A percentile compares a stretch with the other conserved stretches of the same genome.
Evolutionary conservation across 176 grass and related monocot species (phyloP).

Genomic region (Dactylis glomerata): DNA sequence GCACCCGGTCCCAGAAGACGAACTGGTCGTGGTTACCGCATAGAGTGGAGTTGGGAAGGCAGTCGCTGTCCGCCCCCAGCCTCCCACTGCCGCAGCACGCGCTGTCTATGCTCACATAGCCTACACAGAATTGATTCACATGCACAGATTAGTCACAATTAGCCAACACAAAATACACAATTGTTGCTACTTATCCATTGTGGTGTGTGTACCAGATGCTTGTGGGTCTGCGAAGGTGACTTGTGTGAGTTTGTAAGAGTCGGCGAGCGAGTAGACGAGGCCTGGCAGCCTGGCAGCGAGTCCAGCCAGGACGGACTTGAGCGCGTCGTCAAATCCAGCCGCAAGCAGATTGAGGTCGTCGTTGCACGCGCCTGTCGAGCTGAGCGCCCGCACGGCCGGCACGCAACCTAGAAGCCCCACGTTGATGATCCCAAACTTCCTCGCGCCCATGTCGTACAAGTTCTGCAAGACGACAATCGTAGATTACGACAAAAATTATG

Average conservation of each 20-base stretch:
- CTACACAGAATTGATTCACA: not conserved
- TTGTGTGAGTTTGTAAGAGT: not conserved
- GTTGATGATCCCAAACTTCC: conserved; percentile 47
- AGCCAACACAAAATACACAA: not conserved
- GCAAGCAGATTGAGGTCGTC: conserved; percentile 33
- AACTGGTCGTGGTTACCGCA: conserved; percentile 13
- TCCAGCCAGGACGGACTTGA: not conserved
- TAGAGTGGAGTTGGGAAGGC: conserved; percentile 2
- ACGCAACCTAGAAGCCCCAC: conserved; percentile 32
- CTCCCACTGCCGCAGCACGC: conserved; percentile 41
- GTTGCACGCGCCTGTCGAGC: conserved; percentile 18
- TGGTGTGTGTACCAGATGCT: not conserved
- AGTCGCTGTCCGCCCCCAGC: not conserved
- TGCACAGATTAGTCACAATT: not conserved
- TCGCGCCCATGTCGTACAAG: conserved; percentile 33
- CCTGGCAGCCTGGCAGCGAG: conserved; percentile 31
- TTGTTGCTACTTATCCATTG: not conserved
- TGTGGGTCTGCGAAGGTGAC: not conserved
- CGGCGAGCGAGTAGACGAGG: conserved; percentile 35
- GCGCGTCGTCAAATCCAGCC: conserved; percentile 27
- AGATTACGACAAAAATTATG: no score
- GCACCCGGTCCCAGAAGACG: conserved; percentile 44
- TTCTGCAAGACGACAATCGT: no score
- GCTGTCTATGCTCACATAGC: not conserved
- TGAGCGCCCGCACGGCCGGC: not conserved